phyloP scores from a whole-genome alignment of 345 rosid genomes.

The Atalantia buxifolia region DNA sequence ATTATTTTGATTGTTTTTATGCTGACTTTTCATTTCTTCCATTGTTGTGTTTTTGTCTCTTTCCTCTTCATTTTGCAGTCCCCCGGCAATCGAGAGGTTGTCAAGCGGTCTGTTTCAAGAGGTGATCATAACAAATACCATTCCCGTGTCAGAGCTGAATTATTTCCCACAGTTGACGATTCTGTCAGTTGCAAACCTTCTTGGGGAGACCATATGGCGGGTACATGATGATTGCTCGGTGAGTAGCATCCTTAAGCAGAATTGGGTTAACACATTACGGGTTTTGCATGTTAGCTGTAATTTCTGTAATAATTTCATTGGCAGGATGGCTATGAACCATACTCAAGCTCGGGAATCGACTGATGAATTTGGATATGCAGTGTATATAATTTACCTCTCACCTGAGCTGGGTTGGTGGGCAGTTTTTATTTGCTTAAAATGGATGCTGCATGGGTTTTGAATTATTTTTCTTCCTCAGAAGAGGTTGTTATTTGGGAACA shows the following conservation, averaged over 20 bases:
- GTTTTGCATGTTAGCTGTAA: background rate
- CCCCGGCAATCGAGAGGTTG: slow-evolving; percentile 92
- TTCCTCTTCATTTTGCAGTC: slow-evolving; percentile 40
- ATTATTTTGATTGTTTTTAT: background rate
- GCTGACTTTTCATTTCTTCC: background rate
- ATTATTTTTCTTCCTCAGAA: background rate
- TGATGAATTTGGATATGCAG: slow-evolving; percentile 26
- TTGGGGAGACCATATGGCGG: slow-evolving; percentile 97
- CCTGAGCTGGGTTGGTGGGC: background rate
- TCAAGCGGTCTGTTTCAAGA: slow-evolving; percentile 95
- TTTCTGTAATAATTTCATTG: slow-evolving; percentile 15
- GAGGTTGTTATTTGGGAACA: background rate
- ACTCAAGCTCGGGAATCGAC: slow-evolving; percentile 81
- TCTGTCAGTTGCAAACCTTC: slow-evolving; percentile 92
- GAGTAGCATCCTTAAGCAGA: slow-evolving; percentile 44
- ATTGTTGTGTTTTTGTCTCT: background rate
- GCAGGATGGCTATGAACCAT: slow-evolving; percentile 82
- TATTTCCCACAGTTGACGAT: slow-evolving; percentile 91
- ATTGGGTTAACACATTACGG: background rate
- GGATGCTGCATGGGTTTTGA: slow-evolving; percentile 1
- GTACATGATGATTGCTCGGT: slow-evolving; percentile 96
- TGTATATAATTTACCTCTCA: background rate
- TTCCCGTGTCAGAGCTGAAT: slow-evolving; percentile 78
- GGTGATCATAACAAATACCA: slow-evolving; percentile 92
- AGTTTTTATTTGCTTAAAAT: slow-evolving; percentile 5